A percentile compares a stretch with the other conserved stretches of the same genome.
Conservation (phyloP, 2,329 filamentous ascomycete species). For the Alternaria brassicae region DNA sequence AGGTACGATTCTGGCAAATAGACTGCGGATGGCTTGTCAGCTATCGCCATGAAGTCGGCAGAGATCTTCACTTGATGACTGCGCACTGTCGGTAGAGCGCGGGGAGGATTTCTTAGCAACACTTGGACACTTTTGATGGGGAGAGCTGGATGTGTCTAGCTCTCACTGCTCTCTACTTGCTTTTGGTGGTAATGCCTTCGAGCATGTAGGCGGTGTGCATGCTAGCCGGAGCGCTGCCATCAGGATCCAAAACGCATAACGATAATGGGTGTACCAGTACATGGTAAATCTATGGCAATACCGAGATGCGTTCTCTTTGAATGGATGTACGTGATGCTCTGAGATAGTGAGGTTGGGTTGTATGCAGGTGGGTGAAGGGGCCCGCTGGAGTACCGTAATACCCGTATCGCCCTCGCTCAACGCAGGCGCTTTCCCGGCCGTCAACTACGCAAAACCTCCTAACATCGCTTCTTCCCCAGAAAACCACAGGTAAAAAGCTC, state of each 20-base stretch:
- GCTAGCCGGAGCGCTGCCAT: background rate
- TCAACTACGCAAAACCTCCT: background rate
- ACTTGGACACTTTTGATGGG: background rate
- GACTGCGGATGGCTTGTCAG: background rate
- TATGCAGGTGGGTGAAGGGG: background rate
- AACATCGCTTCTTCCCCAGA: background rate
- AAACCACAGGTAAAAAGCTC: background rate
- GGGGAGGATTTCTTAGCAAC: background rate
- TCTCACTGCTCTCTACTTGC: background rate
- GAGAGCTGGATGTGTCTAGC: background rate
- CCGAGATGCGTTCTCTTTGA: background rate
- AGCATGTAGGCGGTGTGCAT: background rate
- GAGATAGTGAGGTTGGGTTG: background rate
- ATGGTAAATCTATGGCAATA: background rate
- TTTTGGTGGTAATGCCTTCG: background rate
- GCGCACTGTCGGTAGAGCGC: background rate
- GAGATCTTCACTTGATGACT: background rate
- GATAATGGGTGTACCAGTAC: background rate
- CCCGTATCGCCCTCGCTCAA: background rate
- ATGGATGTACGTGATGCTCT: background rate
- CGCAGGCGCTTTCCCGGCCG: background rate
- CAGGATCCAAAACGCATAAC: background rate
- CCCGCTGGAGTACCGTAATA: too few species aligned
- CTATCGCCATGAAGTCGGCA: background rate
- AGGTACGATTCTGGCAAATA: slow-evolving; percentile 40